phyloP scores from a whole-genome alignment of 176 grass and related monocot genomes.

The Tuctoria greenei region DNA sequence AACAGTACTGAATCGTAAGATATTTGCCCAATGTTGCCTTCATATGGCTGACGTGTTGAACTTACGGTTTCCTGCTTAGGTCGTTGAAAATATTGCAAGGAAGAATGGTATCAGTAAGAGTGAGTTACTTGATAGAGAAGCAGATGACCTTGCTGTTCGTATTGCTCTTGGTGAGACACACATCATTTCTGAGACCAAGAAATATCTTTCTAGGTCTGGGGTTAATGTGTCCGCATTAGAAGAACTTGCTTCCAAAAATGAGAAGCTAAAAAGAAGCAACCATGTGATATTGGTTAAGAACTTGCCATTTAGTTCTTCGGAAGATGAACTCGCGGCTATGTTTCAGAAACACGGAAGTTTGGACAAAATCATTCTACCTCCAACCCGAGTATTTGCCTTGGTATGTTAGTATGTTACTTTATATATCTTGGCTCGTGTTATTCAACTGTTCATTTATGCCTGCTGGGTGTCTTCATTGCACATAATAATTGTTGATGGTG shows the following conservation, averaged over 20 bases:
- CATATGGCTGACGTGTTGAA: slow-evolving; percentile 14
- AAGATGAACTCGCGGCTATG: slow-evolving; percentile 70
- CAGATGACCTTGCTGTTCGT: slow-evolving; percentile 77
- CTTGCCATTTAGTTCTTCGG: slow-evolving; percentile 77
- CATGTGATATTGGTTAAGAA: slow-evolving; percentile 95
- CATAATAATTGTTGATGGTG: neutral
- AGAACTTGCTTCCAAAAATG: slow-evolving; percentile 71
- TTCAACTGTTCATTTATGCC: slow-evolving; percentile 18
- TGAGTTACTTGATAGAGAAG: slow-evolving; percentile 88
- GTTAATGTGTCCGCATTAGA: slow-evolving; percentile 76
- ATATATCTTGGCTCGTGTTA: slow-evolving; percentile 16
- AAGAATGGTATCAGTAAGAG: slow-evolving; percentile 85
- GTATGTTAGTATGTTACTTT: slow-evolving; percentile 49
- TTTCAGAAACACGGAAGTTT: slow-evolving; percentile 82
- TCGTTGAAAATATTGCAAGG: slow-evolving; percentile 90
- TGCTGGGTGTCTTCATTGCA: neutral
- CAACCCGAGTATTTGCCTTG: slow-evolving; percentile 87
- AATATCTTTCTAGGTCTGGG: slow-evolving; percentile 77
- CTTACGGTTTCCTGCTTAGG: slow-evolving; percentile 38
- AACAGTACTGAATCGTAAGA: neutral
- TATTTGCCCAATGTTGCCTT: slow-evolving; percentile 12
- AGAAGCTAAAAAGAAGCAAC: slow-evolving; percentile 86
- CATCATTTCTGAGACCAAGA: slow-evolving; percentile 85
- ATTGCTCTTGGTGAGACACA: slow-evolving; percentile 89
- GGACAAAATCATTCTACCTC: slow-evolving; percentile 83